phyloP scores from a whole-genome alignment of 2,329 filamentous ascomycete genomes.

The Trichoderma koningiopsis region DNA sequence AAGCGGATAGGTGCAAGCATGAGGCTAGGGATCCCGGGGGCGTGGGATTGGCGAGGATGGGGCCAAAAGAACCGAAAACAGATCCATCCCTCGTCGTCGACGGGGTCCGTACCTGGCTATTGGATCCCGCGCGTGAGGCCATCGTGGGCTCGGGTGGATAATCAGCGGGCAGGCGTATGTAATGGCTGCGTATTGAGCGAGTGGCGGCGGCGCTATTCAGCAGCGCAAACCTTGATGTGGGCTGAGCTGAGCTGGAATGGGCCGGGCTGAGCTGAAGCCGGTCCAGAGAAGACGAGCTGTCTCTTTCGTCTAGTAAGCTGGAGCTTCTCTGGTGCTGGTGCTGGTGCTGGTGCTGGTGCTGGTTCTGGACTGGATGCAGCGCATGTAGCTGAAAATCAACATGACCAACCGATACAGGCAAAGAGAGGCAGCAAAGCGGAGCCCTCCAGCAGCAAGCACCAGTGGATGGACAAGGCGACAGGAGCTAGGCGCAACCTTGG shows the following conservation, averaged over 20 bases:
- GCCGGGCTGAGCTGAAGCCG: background rate
- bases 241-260: background rate
- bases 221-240: background rate
- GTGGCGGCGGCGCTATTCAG: background rate
- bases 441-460: slow-evolving; percentile 1
- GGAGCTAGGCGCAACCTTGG: background rate
- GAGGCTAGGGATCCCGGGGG: slow-evolving; percentile 23
- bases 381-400: slow-evolving; percentile 10
- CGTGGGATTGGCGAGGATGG: slow-evolving; percentile 23
- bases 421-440: slow-evolving; percentile 19
- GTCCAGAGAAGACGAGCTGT: background rate
- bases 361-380: background rate
- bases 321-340: background rate
- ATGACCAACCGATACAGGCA: slow-evolving; percentile 10
- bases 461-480: background rate
- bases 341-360: too few relatives aligned
- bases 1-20: slow-evolving; percentile 18
- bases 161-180: background rate
- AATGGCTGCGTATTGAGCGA: background rate
- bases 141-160: slow-evolving; percentile 18
- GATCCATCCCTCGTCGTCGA: slow-evolving; percentile 17
- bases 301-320: background rate
- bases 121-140: slow-evolving; percentile 21
- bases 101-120: slow-evolving; percentile 25
- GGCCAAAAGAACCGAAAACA: slow-evolving; percentile 21